Evolutionary conservation across 805 yeast genomes (phyloP).

Genomic region (Ogataea nakhonphanomensis): DNA sequence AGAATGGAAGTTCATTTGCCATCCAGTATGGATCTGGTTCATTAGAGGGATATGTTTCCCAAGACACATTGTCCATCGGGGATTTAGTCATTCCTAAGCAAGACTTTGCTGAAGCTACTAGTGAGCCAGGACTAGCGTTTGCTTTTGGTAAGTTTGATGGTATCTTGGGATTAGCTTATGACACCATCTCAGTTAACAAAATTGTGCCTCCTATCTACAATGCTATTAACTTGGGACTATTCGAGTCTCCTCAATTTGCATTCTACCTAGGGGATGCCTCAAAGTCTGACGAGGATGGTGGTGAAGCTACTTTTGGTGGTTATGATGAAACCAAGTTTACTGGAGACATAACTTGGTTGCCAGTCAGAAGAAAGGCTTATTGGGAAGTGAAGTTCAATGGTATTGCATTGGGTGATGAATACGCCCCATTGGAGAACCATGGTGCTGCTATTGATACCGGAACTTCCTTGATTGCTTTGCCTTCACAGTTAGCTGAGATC

Average conservation of each 20-base stretch:
- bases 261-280: slow-evolving; percentile 83
- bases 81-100: slow-evolving; percentile 81
- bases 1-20: slow-evolving; percentile 81
- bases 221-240: slow-evolving; percentile 75
- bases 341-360: slow-evolving; percentile 92
- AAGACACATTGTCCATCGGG: slow-evolving; percentile 78
- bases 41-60: slow-evolving; percentile 87
- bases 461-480: slow-evolving; percentile 92
- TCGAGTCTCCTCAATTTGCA: slow-evolving; percentile 83
- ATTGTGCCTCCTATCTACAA: slow-evolving; percentile 93
- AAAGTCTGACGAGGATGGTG: slow-evolving; percentile 68
- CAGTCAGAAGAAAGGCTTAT: slow-evolving; percentile 98
- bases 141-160: slow-evolving; percentile 99
- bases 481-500: slow-evolving; percentile 93
- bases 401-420: slow-evolving; percentile 87
- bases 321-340: slow-evolving; percentile 68
- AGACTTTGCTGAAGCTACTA: slow-evolving; percentile 95
- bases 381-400: slow-evolving; percentile 97
- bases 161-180: slow-evolving; percentile 91
- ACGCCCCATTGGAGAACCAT: slow-evolving; percentile 71
- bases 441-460: slow-evolving; percentile 99
- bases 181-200: slow-evolving; percentile 82
- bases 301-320: slow-evolving; percentile 95
- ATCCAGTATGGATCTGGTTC: slow-evolving; percentile 93
- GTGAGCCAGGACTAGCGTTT: slow-evolving; percentile 96